Conservation (phyloP, 2,329 filamentous ascomycete genomes). For the Emmonsia crescens region DNA sequence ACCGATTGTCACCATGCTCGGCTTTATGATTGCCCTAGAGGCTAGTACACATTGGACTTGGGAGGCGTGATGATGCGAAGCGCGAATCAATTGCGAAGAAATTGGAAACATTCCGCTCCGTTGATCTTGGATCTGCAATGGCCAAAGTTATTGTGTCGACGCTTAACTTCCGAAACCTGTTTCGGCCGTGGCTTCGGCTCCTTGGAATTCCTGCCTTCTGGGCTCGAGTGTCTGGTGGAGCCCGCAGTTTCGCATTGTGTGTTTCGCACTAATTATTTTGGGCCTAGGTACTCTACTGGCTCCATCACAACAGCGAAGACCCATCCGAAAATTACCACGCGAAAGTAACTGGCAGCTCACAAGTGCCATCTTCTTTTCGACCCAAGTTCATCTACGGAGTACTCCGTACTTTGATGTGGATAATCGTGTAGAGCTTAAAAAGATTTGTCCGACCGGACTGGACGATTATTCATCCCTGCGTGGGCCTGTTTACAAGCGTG, state of each 20-base stretch:
- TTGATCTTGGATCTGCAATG: constrained; percentile 1
- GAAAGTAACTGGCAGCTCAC: background rate
- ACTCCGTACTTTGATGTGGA: background rate
- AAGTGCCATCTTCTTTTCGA: background rate
- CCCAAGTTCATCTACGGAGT: background rate
- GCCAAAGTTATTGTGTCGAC: background rate
- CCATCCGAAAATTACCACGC: background rate
- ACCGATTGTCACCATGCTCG: background rate
- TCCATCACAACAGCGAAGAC: background rate
- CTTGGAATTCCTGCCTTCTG: background rate
- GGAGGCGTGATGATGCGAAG: background rate
- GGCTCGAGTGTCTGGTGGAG: background rate
- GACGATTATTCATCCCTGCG: background rate
- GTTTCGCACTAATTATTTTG: background rate
- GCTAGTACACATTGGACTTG: background rate
- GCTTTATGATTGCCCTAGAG: background rate
- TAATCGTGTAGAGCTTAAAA: background rate
- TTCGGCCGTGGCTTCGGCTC: background rate
- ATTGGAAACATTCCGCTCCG: background rate
- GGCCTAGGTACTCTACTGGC: background rate
- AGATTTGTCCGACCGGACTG: background rate
- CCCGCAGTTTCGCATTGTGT: background rate
- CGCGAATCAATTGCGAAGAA: constrained; percentile 1
- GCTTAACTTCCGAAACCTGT: constrained; percentile 2
- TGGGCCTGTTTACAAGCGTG: background rate